A percentile compares a stretch with the other conserved stretches of the same genome.
Conservation (phyloP, 2,329 filamentous ascomycete genomes). For the Rhinocladiella similis region DNA sequence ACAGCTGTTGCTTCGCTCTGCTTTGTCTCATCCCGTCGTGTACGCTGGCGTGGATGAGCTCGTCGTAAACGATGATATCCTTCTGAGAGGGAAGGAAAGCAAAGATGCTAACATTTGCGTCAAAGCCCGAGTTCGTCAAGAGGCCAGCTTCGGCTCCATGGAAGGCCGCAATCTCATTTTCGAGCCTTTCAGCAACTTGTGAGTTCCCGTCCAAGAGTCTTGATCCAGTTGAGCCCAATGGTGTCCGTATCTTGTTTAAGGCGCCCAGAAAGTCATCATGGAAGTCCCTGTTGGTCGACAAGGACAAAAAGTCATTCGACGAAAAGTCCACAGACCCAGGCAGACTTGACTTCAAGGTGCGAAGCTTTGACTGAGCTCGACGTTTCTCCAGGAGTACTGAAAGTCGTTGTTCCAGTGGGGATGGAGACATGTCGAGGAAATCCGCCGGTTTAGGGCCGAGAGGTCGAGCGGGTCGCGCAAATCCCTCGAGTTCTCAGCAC, state of each 20-base stretch:
- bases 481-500: too few species aligned
- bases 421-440: conserved; percentile 12
- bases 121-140: conserved; percentile 65
- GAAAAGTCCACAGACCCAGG: conserved; percentile 57
- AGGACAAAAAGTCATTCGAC: conserved; percentile 66
- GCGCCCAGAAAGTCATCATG: conserved; percentile 51
- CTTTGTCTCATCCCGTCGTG: conserved; percentile 74
- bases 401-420: conserved; percentile 23
- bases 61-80: conserved; percentile 70
- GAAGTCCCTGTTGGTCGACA: conserved; percentile 51
- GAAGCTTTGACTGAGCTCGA: conserved; percentile 45
- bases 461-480: neutral
- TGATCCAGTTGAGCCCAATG: conserved; percentile 59
- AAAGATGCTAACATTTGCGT: conserved; percentile 67
- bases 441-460: neutral
- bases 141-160: conserved; percentile 59
- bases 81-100: conserved; percentile 59
- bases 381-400: conserved; percentile 37
- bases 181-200: conserved; percentile 58
- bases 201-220: conserved; percentile 67
- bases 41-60: conserved; percentile 73
- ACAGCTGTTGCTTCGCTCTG: conserved; percentile 49
- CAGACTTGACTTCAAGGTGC: conserved; percentile 49
- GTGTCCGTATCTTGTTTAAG: conserved; percentile 39
- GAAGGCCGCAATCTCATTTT: conserved; percentile 59